Evolutionary conservation across 805 yeast genomes (phyloP).

Genomic region (Torulaspora indica): DNA sequence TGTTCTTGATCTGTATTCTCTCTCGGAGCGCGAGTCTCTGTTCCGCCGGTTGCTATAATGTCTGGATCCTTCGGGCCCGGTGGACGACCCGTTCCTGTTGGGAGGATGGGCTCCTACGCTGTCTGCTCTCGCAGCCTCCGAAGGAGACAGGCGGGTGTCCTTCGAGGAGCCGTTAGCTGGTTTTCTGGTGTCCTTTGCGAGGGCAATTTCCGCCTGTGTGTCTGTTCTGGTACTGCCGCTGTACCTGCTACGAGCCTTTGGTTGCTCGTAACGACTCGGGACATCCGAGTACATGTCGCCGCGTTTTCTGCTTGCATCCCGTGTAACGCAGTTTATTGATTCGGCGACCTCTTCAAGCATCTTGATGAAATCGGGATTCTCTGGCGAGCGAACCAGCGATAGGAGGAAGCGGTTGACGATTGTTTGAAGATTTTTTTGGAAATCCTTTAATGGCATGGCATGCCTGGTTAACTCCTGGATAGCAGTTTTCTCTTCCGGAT

Average conservation of each 20-base stretch:
- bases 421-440: slow-evolving; percentile 9
- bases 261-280: neutral
- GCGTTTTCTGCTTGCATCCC: slow-evolving; percentile 5
- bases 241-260: slow-evolving; percentile 20
- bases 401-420: slow-evolving; percentile 15
- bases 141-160: neutral
- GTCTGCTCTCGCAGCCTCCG: neutral
- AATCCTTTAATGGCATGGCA: slow-evolving; percentile 12
- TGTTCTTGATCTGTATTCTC: slow-evolving; percentile 6
- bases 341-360: slow-evolving; percentile 11
- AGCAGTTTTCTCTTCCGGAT: slow-evolving; percentile 10
- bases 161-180: neutral
- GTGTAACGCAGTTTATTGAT: slow-evolving; percentile 7
- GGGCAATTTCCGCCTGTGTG: neutral
- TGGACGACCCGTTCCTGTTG: neutral
- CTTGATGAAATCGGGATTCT: slow-evolving; percentile 15
- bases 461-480: slow-evolving; percentile 10
- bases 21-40: slow-evolving; percentile 3
- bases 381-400: slow-evolving; percentile 16
- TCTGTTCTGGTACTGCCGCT: slow-evolving; percentile 4
- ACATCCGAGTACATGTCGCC: slow-evolving; percentile 17
- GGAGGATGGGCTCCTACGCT: neutral
- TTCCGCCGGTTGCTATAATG: slow-evolving; percentile 8
- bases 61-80: neutral
- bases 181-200: neutral